Evolutionary conservation across 2,329 filamentous ascomycete species (phyloP).

Genomic region (Fusarium citri): DNA sequence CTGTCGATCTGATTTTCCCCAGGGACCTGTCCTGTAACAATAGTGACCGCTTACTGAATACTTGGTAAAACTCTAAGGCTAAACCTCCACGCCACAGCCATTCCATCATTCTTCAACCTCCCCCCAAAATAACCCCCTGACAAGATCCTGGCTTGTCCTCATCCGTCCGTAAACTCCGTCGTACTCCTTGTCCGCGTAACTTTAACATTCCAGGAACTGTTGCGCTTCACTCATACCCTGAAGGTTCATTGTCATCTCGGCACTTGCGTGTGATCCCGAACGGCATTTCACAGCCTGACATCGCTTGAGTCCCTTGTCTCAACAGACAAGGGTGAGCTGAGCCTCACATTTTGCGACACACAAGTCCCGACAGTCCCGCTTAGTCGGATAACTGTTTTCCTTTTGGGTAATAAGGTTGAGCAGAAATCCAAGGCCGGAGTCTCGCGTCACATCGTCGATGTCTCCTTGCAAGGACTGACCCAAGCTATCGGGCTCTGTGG

Average conservation of each 20-base stretch:
- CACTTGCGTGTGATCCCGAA: conserved; percentile 27
- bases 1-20: conserved; percentile 28
- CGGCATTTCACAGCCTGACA: conserved; percentile 26
- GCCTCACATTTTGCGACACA: conserved; percentile 6
- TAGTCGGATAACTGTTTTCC: background rate
- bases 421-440: background rate
- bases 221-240: conserved; percentile 11
- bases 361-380: conserved; percentile 1
- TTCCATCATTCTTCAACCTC: background rate
- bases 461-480: conserved; percentile 8
- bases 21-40: background rate
- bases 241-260: conserved; percentile 18
- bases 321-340: conserved; percentile 7
- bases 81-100: conserved; percentile 3
- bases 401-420: background rate
- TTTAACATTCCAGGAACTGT: background rate
- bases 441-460: conserved; percentile 15
- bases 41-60: background rate
- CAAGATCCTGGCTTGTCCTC: conserved; percentile 4
- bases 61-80: conserved; percentile 19
- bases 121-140: background rate
- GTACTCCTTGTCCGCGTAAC: conserved; percentile 1
- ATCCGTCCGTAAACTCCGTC: conserved; percentile 1
- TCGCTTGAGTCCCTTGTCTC: conserved; percentile 3
- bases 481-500: conserved; percentile 16